These are phyloP conservation scores for Lathyrus aphaca DNA, from an alignment of 306 rosid genomes.

Conservation along the genomic window DNA sequence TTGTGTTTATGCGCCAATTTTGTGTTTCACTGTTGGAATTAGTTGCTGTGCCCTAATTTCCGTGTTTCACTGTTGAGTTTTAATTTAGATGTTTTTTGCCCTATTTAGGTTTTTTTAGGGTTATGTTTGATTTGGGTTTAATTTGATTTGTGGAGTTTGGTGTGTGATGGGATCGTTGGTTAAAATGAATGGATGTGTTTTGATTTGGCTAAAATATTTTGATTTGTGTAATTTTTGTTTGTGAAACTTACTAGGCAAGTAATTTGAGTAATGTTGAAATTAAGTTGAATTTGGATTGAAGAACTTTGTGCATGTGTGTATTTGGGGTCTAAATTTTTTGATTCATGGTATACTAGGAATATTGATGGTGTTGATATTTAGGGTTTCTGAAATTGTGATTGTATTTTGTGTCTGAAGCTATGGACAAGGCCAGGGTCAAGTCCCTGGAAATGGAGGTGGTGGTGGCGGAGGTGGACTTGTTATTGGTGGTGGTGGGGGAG, in stretches of 20 bases:
- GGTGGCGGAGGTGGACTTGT: constrained; percentile 44
- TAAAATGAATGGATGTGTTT: constrained; percentile 20
- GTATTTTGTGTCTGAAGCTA: constrained; percentile 51
- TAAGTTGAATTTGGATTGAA: constrained; percentile 25
- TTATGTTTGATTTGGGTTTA: constrained; percentile 37
- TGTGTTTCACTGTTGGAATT: constrained; percentile 16
- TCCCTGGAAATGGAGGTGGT: constrained; percentile 60
- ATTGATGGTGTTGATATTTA: constrained; percentile 14
- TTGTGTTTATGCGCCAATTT: constrained; percentile 27
- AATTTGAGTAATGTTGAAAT: constrained; percentile 19
- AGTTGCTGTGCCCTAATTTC: constrained; percentile 29
- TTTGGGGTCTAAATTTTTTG: constrained; percentile 4
- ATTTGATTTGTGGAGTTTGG: constrained; percentile 30
- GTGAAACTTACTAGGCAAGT: constrained; percentile 38
- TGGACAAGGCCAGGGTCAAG: constrained; percentile 58
- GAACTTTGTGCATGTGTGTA: neutral
- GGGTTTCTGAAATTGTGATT: constrained; percentile 36
- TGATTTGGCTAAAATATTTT: constrained; percentile 13
- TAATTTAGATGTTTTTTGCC: neutral
- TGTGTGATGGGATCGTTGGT: constrained; percentile 27
- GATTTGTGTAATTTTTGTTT: constrained; percentile 12
- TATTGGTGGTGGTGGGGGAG: constrained; percentile 52
- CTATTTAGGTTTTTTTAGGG: constrained; percentile 36
- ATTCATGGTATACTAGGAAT: neutral
- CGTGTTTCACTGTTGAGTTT: neutral